phyloP scores from a whole-genome alignment of 352 stramenopile genomes.

The Pythium sukuiense region DNA sequence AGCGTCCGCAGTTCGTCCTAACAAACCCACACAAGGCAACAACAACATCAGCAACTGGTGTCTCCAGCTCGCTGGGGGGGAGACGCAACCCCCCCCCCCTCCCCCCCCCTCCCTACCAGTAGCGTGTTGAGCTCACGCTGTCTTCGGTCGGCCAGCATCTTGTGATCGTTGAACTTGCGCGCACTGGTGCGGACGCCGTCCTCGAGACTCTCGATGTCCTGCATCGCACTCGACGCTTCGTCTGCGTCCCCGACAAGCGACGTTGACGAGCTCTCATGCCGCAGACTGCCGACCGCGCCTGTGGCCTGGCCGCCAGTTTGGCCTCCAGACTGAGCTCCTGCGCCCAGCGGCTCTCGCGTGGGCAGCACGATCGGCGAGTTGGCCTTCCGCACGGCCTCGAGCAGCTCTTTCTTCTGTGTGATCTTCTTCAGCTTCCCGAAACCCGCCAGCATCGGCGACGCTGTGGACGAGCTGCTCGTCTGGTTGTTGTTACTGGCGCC shows the following conservation, averaged over 20 bases:
- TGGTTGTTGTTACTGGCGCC: constrained; percentile 28
- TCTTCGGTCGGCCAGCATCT: constrained; percentile 57
- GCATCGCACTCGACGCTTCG: constrained; percentile 37
- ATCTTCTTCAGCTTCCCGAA: constrained; percentile 68
- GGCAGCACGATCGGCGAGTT: constrained; percentile 68
- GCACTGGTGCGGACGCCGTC: constrained; percentile 72
- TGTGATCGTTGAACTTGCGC: constrained; percentile 81
- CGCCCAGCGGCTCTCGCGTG: constrained; percentile 33
- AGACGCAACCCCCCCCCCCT: too few relatives aligned
- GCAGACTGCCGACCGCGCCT: not conserved
- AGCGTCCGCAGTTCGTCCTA: constrained; percentile 70
- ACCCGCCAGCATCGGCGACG: constrained; percentile 16
- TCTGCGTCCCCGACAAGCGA: constrained; percentile 24
- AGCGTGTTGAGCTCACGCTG: constrained; percentile 67
- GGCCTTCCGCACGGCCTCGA: constrained; percentile 74
- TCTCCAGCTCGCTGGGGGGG: not conserved
- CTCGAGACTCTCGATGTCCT: constrained; percentile 68
- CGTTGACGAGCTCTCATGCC: constrained; percentile 20
- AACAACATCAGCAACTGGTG: not conserved
- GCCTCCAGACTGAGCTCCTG: not conserved
- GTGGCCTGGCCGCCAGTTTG: not conserved
- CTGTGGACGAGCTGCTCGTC: constrained; percentile 16
- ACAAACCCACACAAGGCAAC: constrained; percentile 5
- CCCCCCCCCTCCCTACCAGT: constrained; percentile 40
- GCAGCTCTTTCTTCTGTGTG: constrained; percentile 71